Evolutionary conservation across 257 asterid species (phyloP), one percentile per base, ranked within the genome.

Genomic region (Solanum pennellii): DNA sequence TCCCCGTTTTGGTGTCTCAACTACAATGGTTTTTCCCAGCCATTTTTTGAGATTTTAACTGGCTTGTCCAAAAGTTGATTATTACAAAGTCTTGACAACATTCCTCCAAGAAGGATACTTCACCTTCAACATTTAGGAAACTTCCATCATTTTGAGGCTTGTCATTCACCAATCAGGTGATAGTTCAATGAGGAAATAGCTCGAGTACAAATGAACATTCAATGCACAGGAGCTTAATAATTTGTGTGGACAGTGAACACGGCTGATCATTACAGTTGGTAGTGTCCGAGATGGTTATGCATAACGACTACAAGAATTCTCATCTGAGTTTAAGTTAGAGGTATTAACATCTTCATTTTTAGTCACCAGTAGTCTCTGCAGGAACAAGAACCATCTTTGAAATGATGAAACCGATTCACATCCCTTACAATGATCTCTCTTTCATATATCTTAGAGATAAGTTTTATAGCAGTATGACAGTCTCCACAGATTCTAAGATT

Each of bases 401-500:
- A 95, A 91, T 92, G 97, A 90, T 96, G 98, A 91, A 94, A 96
- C 31, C 98, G 87, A 79, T 93, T 96, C 45, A 94, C 93, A 90
- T 95, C 98, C 92, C 98, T 93, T 89, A 96, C 98, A 74, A 94
- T 76, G 62, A 95, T 95, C 90, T 95, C 97, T 71, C 98, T 90
- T 15, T 27, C 89, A 85, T 94, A 94, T 25, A 94, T 90, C 91
- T 68, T 91, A 0, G 96, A 96, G 71, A 96, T 87, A 44, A 92
- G 91, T 82, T 96, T 96, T 74, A 94, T 86, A 20, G 90, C 98
- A 12, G 93, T 89, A 87, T 96, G 99, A 77, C 98, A 94, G 85
- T 95, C 99, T 15, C 94, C 94, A 69, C 99, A 95, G 21, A 95
- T 94, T 86, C 98, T 92, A 45, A 95, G 95, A 88, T 95, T 95